A percentile compares a stretch with the other conserved stretches of the same genome.
phyloP scores from a whole-genome alignment of 2,329 filamentous ascomycete species.

The Fusarium austroafricanum region DNA sequence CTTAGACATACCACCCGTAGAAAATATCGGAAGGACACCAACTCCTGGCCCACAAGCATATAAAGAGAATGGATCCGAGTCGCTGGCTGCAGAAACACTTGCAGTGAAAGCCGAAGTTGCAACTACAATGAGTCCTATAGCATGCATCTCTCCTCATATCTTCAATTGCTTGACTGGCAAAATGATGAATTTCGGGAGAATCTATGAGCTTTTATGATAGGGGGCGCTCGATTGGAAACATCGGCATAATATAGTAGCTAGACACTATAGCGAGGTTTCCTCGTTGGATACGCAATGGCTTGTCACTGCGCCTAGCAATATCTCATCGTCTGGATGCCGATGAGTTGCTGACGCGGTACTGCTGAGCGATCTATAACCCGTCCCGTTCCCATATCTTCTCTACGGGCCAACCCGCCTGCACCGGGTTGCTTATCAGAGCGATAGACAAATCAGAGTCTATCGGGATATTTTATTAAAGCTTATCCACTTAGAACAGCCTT shows the following conservation, averaged over 20 bases:
- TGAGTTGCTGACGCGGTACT: slow-evolving; percentile 1
- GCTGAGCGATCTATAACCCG: background rate
- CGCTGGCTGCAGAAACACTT: background rate
- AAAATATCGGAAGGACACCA: slow-evolving; percentile 4
- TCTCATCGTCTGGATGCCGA: background rate
- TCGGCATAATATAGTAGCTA: too few species aligned
- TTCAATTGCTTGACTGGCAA: too few species aligned
- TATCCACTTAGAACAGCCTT: background rate
- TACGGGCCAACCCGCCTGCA: background rate
- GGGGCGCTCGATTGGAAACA: too few species aligned
- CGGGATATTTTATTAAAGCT: background rate
- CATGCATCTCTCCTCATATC: background rate
- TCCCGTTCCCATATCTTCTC: background rate
- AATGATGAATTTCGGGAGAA: background rate
- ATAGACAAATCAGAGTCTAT: background rate
- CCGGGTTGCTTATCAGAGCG: too few species aligned
- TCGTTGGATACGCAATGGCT: too few species aligned
- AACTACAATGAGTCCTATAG: background rate
- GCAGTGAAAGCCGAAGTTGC: background rate
- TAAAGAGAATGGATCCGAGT: background rate
- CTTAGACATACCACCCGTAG: background rate
- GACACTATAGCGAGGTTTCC: too few species aligned
- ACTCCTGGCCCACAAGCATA: slow-evolving; percentile 14
- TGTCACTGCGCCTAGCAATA: background rate
- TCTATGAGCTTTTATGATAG: background rate